Evolutionary conservation across 2,329 filamentous ascomycete species (phyloP).

Genomic region (Xylariaceae sp.): DNA sequence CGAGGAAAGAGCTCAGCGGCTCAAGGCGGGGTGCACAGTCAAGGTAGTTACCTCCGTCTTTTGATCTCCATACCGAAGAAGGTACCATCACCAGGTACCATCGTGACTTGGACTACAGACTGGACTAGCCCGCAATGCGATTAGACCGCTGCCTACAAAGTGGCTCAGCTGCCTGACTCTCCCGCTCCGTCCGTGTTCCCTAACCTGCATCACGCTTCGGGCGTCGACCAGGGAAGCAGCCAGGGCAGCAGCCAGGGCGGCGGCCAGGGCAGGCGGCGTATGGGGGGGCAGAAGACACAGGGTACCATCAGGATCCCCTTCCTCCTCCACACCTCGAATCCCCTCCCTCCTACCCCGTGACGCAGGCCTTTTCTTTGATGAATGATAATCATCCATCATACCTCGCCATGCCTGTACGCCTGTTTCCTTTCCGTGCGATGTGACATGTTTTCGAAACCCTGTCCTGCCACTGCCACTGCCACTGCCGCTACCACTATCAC

Average conservation of each 20-base stretch:
- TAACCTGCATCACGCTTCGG: not conserved
- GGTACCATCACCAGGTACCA: not conserved
- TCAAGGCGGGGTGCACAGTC: too few relatives aligned
- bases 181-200: not conserved
- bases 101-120: conserved; percentile 21
- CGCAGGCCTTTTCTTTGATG: conserved; percentile 17
- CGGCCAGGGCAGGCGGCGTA: not conserved
- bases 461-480: not conserved
- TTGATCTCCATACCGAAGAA: not conserved
- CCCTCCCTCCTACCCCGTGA: conserved; percentile 25
- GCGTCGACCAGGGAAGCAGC: not conserved
- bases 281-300: conserved; percentile 13
- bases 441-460: conserved; percentile 20
- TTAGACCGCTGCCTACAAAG: conserved; percentile 18
- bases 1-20: too few relatives aligned
- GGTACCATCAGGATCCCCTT: conserved; percentile 2
- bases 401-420: conserved; percentile 7
- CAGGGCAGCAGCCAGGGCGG: not conserved
- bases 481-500: not conserved
- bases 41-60: not conserved
- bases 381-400: conserved; percentile 9
- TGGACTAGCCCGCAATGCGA: conserved; percentile 18
- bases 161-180: conserved; percentile 21
- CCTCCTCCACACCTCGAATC: conserved; percentile 8
- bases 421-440: conserved; percentile 22